A percentile compares a stretch with the other conserved stretches of the same genome.
Conservation (phyloP, 2,329 filamentous ascomycete genomes). For the Monilinia vaccinii-corymbosi region DNA sequence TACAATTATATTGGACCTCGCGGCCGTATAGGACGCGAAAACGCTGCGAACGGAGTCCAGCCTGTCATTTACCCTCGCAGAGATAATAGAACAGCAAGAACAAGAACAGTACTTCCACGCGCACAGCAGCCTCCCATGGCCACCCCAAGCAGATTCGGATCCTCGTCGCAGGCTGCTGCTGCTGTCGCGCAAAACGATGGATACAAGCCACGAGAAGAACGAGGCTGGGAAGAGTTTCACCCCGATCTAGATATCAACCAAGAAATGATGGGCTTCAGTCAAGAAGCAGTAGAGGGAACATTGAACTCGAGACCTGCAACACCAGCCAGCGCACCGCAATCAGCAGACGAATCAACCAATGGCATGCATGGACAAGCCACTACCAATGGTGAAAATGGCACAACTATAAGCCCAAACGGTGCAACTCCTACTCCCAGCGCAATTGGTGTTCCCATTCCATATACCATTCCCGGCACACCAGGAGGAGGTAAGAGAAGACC, state of each 20-base stretch:
- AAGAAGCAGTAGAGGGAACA: slow-evolving; percentile 77
- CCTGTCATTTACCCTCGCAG: slow-evolving; percentile 37
- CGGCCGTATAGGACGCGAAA: slow-evolving; percentile 44
- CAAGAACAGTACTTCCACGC: slow-evolving; percentile 42
- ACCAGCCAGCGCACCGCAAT: slow-evolving; percentile 30
- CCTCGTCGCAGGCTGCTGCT: slow-evolving; percentile 61
- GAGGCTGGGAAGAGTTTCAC: slow-evolving; percentile 96
- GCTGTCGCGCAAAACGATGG: slow-evolving; percentile 87
- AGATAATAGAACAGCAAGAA: slow-evolving; percentile 49
- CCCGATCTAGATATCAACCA: slow-evolving; percentile 86
- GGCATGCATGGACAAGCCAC: slow-evolving; percentile 28
- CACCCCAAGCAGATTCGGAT: slow-evolving; percentile 21
- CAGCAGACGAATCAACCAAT: slow-evolving; percentile 33
- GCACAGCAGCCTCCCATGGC: slow-evolving; percentile 38
- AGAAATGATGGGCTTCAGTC: slow-evolving; percentile 66
- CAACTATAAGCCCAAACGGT: slow-evolving; percentile 22
- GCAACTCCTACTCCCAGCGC: slow-evolving; percentile 18
- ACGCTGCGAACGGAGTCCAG: slow-evolving; percentile 37
- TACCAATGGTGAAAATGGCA: slow-evolving; percentile 18
- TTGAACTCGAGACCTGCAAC: slow-evolving; percentile 38
- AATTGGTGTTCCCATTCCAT: slow-evolving; percentile 17
- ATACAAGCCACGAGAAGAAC: slow-evolving; percentile 94
- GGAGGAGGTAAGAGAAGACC: slow-evolving; percentile 45
- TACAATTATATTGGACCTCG: slow-evolving; percentile 43
- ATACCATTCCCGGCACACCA: slow-evolving; percentile 30